Evolutionary conservation across 371 early-diverging fungal species (phyloP), one percentile per base, ranked within the genome.

Genomic region (Mucor velutinosus): DNA sequence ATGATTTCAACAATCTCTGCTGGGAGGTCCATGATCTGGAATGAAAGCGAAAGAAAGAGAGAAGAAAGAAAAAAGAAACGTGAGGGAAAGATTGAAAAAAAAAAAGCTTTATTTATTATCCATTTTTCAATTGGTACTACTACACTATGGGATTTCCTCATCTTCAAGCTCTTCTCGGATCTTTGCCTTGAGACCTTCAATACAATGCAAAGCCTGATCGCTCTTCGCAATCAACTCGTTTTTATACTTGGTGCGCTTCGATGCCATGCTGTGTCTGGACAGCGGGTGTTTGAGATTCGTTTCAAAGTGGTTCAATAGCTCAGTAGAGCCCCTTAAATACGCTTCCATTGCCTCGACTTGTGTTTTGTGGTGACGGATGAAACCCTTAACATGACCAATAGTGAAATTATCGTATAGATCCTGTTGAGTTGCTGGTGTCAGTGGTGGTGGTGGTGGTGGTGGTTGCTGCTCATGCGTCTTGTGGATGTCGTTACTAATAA

Each of bases 331-430:
- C 64, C 90, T 89, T 37, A 89, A 83, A 49, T 88, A 79, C 56
- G 94, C 94, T 19, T 90, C 89, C 10, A 90, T 78, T 39, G 91
- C 88, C 37, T 90, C 87, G 56, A 96, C 79, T 72, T 94, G 91
- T 21, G 86, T 83, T 4, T 93, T 87, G 66, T 96, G 96, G 47
- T 81, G 72, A 25, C 84, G 87, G 8, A 93, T 84, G 64, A 96
- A 88, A 1, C 88, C 32, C 8, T 41, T 45, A 30, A 67, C 55
- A 30, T 67, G 58, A 12, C 33, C 41, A 39, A 53, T 51, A 10
- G 41, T 65, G n/a, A 60, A 27, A 1, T 43, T 39, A 2, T 53
- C 53, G 53, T 53, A 27, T 53, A 4, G 0, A 4, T 53, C 27
- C 5, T 41, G 17, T 17, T 11, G 11, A 1, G 12, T 10, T 21